phyloP scores from a whole-genome alignment of 768 basidiomycete genomes.

The Lactarius evosmus region DNA sequence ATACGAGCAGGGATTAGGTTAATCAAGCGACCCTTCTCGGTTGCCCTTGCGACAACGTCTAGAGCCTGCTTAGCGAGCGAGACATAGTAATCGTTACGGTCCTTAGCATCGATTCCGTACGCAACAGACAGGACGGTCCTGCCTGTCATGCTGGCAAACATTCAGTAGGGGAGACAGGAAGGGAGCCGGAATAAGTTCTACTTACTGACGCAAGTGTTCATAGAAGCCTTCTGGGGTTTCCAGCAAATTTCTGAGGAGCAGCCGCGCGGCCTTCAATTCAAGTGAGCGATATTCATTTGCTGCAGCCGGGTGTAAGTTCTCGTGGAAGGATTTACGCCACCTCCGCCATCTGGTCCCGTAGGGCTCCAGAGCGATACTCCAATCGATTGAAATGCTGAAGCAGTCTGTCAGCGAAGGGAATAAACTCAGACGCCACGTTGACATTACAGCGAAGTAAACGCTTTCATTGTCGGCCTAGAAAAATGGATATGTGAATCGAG shows the following conservation, averaged over 20 bases:
- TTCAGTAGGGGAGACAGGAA: not conserved
- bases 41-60: conserved; percentile 7
- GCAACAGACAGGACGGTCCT: conserved; percentile 42
- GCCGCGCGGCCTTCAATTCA: conserved; percentile 28
- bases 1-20: conserved; percentile 39
- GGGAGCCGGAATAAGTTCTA: not conserved
- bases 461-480: conserved; percentile 10
- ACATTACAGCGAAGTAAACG: conserved; percentile 6
- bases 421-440: not conserved
- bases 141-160: conserved; percentile 39
- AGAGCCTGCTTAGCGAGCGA: conserved; percentile 31
- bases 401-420: not conserved
- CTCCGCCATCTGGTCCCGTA: conserved; percentile 44
- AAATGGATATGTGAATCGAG: not conserved
- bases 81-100: conserved; percentile 39
- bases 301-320: conserved; percentile 41
- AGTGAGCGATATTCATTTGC: conserved; percentile 23
- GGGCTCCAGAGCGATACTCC: conserved; percentile 40
- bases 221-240: conserved; percentile 40
- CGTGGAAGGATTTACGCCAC: conserved; percentile 42
- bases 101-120: conserved; percentile 45
- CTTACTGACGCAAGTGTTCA: conserved; percentile 40
- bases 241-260: conserved; percentile 36
- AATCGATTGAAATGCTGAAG: conserved; percentile 43
- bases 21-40: conserved; percentile 44